These are phyloP conservation scores for Pharnaceum exiguum DNA, from an alignment of 148 eudicot species.

Conservation along the genomic window DNA sequence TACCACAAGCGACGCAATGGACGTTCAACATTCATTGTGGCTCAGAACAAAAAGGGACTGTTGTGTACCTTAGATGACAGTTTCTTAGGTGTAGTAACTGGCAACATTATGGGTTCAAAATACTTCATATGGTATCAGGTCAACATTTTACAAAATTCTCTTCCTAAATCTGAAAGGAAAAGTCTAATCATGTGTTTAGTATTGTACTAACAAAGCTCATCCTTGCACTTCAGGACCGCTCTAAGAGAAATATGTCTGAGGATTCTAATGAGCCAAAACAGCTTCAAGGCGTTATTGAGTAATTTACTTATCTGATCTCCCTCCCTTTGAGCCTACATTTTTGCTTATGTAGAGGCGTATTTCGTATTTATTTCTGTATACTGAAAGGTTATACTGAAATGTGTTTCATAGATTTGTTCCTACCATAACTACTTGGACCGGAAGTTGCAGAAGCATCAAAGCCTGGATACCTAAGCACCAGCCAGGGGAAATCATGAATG, in stretches of 20 bases:
- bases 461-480: slow-evolving; percentile 83
- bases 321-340: background rate
- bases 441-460: slow-evolving; percentile 77
- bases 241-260: slow-evolving; percentile 9
- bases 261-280: slow-evolving; percentile 43
- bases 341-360: background rate
- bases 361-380: background rate
- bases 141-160: background rate
- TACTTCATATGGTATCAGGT: slow-evolving; percentile 86
- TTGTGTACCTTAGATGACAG: slow-evolving; percentile 50
- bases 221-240: slow-evolving; percentile 39
- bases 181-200: no score
- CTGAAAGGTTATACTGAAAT: background rate
- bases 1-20: slow-evolving; percentile 67
- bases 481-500: slow-evolving; percentile 55
- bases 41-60: slow-evolving; percentile 61
- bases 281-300: slow-evolving; percentile 68
- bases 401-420: slow-evolving; percentile 51
- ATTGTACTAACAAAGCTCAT: background rate
- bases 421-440: slow-evolving; percentile 86
- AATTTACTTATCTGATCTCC: slow-evolving; percentile 23
- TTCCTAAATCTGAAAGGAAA: no score
- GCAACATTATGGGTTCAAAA: slow-evolving; percentile 82
- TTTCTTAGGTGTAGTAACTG: slow-evolving; percentile 57
- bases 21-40: slow-evolving; percentile 61